Evolutionary conservation across 805 yeast species (phyloP).

Genomic region (Yamadazyma endophytica): DNA sequence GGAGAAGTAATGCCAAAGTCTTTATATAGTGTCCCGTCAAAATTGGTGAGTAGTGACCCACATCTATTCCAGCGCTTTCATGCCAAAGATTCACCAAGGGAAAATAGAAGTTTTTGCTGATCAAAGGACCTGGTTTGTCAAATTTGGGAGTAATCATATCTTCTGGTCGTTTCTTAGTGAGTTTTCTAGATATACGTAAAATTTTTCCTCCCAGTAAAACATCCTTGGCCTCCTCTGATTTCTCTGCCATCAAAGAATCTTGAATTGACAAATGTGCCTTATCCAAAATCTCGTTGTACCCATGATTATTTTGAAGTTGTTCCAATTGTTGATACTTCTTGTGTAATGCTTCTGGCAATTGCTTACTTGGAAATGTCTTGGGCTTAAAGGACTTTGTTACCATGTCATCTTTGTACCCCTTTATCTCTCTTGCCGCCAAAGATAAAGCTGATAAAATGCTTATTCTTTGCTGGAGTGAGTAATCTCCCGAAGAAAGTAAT

Average conservation of each 20-base stretch:
- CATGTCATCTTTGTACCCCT: constrained; percentile 52
- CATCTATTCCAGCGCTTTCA: constrained; percentile 41
- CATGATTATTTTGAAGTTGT: neutral
- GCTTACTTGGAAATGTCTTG: constrained; percentile 30
- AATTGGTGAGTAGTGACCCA: constrained; percentile 53
- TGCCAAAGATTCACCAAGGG: constrained; percentile 54
- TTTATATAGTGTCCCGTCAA: constrained; percentile 56
- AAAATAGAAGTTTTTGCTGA: constrained; percentile 45
- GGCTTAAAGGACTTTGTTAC: constrained; percentile 33
- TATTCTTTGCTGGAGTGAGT: constrained; percentile 76
- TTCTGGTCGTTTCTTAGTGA: constrained; percentile 12
- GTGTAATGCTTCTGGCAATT: constrained; percentile 48
- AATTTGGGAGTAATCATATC: constrained; percentile 13
- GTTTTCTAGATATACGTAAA: constrained; percentile 37
- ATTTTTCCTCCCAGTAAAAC: constrained; percentile 37
- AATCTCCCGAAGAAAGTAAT: constrained; percentile 64
- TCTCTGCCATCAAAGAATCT: constrained; percentile 27
- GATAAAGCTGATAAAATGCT: constrained; percentile 64
- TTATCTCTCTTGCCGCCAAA: constrained; percentile 66
- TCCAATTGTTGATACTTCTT: constrained; percentile 26
- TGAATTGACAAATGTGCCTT: constrained; percentile 19
- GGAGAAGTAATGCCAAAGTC: constrained; percentile 54
- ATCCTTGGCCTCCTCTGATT: constrained; percentile 27
- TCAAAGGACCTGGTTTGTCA: constrained; percentile 38
- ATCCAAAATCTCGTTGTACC: constrained; percentile 2